These are phyloP conservation scores for Byssoonygena ceratinophila DNA, from an alignment of 2,329 filamentous ascomycete species.

Conservation along the genomic window DNA sequence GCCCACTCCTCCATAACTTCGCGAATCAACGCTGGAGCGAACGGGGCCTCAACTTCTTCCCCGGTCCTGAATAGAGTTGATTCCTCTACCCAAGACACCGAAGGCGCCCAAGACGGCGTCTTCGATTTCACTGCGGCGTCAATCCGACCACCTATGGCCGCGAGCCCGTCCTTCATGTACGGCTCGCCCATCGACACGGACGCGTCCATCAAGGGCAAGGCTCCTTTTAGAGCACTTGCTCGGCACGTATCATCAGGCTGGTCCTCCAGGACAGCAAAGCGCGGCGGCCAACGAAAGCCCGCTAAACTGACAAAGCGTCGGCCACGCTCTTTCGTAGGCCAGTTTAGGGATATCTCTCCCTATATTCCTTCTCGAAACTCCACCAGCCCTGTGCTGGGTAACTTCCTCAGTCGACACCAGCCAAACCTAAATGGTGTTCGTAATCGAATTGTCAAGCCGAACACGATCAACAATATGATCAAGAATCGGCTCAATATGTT, in stretches of 20 bases:
- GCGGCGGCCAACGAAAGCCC: neutral
- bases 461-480: conserved; percentile 6
- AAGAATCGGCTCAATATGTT: conserved; percentile 1
- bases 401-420: conserved; percentile 8
- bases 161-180: too few relatives aligned
- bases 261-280: neutral
- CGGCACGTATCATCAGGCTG: neutral
- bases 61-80: neutral
- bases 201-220: too few relatives aligned
- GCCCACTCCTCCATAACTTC: conserved; percentile 19
- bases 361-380: neutral
- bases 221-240: neutral
- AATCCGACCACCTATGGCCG: too few relatives aligned
- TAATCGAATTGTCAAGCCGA: conserved; percentile 14
- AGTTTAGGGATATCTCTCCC: neutral
- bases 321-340: neutral
- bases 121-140: too few relatives aligned
- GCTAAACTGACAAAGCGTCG: conserved; percentile 9
- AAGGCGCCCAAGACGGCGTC: neutral
- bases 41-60: neutral
- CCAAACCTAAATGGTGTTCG: conserved; percentile 11
- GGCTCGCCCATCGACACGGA: too few relatives aligned
- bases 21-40: conserved; percentile 7
- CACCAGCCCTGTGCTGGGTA: conserved; percentile 1
- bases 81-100: too few relatives aligned